Evolutionary conservation across 805 yeast species (phyloP).

Genomic region (Yarrowia sp.): DNA sequence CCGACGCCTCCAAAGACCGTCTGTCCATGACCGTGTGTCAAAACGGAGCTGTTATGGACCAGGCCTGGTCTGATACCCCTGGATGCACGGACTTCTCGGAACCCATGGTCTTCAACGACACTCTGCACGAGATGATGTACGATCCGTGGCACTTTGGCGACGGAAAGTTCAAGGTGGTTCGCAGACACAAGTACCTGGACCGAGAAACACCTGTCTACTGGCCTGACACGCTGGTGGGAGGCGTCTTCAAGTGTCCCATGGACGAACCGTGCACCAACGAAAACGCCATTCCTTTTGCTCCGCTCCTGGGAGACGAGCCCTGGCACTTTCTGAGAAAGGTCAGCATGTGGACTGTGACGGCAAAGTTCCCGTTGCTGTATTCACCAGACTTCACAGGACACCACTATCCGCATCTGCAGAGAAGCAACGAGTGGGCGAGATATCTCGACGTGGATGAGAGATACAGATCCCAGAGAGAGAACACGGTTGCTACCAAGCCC

Average conservation of each 20-base stretch:
- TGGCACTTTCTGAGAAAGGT: conserved; percentile 29
- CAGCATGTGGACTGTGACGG: conserved; percentile 44
- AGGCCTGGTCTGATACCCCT: neutral
- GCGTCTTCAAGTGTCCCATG: conserved; percentile 49
- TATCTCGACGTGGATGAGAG: conserved; percentile 50
- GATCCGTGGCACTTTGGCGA: conserved; percentile 8
- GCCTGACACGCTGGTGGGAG: conserved; percentile 65
- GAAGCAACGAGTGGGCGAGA: conserved; percentile 44
- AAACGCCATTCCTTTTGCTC: conserved; percentile 47
- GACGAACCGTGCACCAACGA: conserved; percentile 26
- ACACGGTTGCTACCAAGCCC: neutral
- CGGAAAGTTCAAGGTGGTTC: conserved; percentile 55
- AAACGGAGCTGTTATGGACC: neutral
- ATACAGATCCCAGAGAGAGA: conserved; percentile 35
- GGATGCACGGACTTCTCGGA: neutral
- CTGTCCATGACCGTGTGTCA: conserved; percentile 12
- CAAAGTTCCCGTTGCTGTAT: conserved; percentile 37
- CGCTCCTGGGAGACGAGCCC: conserved; percentile 51
- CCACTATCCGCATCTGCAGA: conserved; percentile 11
- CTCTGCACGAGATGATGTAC: neutral
- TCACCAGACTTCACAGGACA: conserved; percentile 27
- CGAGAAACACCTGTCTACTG: conserved; percentile 48
- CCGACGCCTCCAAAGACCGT: neutral
- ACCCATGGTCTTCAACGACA: neutral
- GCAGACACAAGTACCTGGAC: conserved; percentile 52